Base-by-base conservation (phyloP, 1,139 yeast species). In the Groenewaldozyma auringiensis region DNA sequence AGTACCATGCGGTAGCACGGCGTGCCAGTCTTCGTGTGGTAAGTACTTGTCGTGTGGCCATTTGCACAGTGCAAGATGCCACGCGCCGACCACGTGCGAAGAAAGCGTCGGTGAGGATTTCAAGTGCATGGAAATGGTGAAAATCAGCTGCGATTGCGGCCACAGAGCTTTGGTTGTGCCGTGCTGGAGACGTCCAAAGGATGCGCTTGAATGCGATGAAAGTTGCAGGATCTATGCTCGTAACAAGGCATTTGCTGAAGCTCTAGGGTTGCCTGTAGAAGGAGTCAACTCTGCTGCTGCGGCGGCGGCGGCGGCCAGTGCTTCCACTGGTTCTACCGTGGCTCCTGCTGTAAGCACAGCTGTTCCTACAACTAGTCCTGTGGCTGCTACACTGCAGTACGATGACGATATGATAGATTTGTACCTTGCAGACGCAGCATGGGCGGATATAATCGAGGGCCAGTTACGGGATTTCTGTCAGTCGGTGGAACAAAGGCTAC, bases 41-140 rank as follows among this genome's bases (percentile, higher is more conserved):
- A 82, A 80, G 58, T 50, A 51, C 13, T 64, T 85, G 34, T 68
- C 74, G 0, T 86, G 95, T 69, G 95, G 95, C 1, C 86, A 71
- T 46, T 59, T 53, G 17, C 86, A 94, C 62, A 70, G 66, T 36
- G 70, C 70, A 42, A 38, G 41, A 3, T 88, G 96, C 57, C 96
- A 88, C 65, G 72, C 69, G 27, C 75, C 76, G 20, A 67, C 69
- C 3, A 66, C 66, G n/a, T 79, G 85, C 56, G 70, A 74, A 40
- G 75, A 70, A 50, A 32, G 8, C 17, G n/a, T 20, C 6, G 14
- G 9, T 6, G 49, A 59, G 0, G 55, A 58, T 16, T 46, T 50
- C 25, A 69, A 73, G 2, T 79, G 95, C 60, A 58, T 67, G n/a
- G 79, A 74, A 34, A 53, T 58, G 36, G 78, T 84, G 1, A 61